Evolutionary conservation across 179 eudicot genomes (phyloP), one percentile per base, ranked within the genome.

Genomic region (Corrigiola litoralis): DNA sequence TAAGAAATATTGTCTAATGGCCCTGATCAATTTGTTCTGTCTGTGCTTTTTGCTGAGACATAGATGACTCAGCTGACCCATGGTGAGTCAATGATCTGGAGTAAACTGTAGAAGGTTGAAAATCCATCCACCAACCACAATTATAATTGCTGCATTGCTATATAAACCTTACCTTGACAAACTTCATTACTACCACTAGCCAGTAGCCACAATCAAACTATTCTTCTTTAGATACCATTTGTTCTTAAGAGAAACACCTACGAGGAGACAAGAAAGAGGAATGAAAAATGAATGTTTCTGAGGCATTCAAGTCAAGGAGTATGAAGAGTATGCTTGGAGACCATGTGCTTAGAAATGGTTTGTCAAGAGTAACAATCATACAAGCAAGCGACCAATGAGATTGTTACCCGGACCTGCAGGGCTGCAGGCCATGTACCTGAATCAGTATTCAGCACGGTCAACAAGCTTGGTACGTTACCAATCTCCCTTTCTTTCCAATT

Each of bases 231-330:
- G 21, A 23, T 21, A 46, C 9, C 27, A 17, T 40, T 37, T 18
- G 33, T 36, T 61, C 24, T 20, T 20, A 3, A 13, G 12, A 24
- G 31, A 36, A 20, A 38, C 12, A 20, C 11, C n/a, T n/a, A n/a
- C n/a, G n/a, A n/a, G n/a, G n/a, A n/a, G n/a, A n/a, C n/a, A n/a
- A 25, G 21, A 41, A 9, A 38, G 9, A 5, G 6, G 36, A 9
- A 12, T 10, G 6, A 0, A 67, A 61, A 53, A 60, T 72, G 77
- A 67, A 66, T 61, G 58, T 37, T 72, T 72, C 72, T 0, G 57
- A 72, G 50, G 72, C 72, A 23, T 72, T 72, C 47, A 67, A 66
- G 11, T 42, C 72, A 51, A 66, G 63, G 63, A 72, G 63, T 32
- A 61, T 53, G 52, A 73, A 73, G 63, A 54, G 58, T 52, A 67